phyloP scores from a whole-genome alignment of 2,329 filamentous ascomycete genomes.

The Lachnellula subtilissima region DNA sequence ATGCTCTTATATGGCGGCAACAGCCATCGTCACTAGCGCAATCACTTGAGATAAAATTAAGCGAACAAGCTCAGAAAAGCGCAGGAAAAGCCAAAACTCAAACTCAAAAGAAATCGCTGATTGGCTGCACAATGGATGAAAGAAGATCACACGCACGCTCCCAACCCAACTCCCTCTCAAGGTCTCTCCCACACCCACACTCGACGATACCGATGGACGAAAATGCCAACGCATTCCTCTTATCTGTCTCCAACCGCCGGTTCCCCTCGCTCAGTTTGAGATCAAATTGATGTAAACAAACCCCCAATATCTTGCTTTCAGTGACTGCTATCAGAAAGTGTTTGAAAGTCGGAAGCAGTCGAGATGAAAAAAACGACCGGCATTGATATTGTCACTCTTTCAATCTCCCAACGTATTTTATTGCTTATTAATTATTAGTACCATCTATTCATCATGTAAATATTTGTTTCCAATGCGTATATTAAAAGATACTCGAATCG shows the following conservation, averaged over 20 bases:
- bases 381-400: neutral
- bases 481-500: neutral
- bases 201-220: neutral
- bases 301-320: conserved; percentile 12
- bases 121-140: conserved; percentile 4
- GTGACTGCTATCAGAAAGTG: conserved; percentile 10
- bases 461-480: neutral
- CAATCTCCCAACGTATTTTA: neutral
- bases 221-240: conserved; percentile 14
- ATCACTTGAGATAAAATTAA: neutral
- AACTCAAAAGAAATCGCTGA: neutral
- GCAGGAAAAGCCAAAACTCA: neutral
- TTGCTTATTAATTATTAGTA: neutral
- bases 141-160: conserved; percentile 9
- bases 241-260: conserved; percentile 4
- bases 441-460: neutral
- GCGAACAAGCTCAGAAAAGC: neutral
- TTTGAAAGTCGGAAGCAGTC: conserved; percentile 6
- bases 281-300: conserved; percentile 7
- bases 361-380: conserved; percentile 2
- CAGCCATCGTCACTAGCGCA: neutral
- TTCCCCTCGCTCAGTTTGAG: conserved; percentile 1
- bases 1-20: neutral
- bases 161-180: neutral
- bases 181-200: conserved; percentile 1